phyloP scores from a whole-genome alignment of 2,329 filamentous ascomycete genomes.

The Fusarium pininemorale region DNA sequence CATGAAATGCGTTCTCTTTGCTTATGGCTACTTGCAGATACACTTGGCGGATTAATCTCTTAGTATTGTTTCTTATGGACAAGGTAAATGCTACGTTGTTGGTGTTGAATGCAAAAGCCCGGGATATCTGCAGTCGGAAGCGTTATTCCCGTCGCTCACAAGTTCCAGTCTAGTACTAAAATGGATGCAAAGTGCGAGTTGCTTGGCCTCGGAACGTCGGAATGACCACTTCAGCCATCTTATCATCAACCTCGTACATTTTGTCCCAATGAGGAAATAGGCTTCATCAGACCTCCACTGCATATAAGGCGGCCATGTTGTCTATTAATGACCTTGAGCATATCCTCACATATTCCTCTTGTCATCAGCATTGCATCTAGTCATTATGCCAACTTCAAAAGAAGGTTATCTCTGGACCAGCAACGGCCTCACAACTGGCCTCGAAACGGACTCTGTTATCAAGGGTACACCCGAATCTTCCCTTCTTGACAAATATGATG shows the following conservation, averaged over 20 bases:
- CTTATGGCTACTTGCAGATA: not conserved
- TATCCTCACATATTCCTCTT: not conserved
- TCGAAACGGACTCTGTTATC: constrained; percentile 21
- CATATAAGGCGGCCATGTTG: not conserved
- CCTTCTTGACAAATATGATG: constrained; percentile 13
- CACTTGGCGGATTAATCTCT: not conserved
- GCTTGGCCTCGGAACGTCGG: not conserved
- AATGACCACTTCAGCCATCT: not conserved
- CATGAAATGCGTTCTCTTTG: not conserved
- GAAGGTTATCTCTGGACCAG: constrained; percentile 30
- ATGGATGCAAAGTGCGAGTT: not conserved
- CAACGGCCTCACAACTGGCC: not conserved
- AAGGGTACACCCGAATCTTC: not conserved
- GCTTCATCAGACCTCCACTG: not conserved
- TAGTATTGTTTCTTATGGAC: too few species aligned
- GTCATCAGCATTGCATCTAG: not conserved
- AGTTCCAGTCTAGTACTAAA: not conserved
- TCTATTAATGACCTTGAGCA: not conserved
- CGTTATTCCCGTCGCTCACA: not conserved
- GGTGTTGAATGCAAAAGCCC: not conserved
- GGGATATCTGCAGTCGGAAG: too few species aligned
- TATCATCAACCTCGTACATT: constrained; percentile 2
- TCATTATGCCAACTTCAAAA: constrained; percentile 12
- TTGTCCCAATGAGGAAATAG: constrained; percentile 6
- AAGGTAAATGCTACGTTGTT: not conserved